phyloP scores from a whole-genome alignment of 2,329 filamentous ascomycete species.

The Fusarium albosuccineum region DNA sequence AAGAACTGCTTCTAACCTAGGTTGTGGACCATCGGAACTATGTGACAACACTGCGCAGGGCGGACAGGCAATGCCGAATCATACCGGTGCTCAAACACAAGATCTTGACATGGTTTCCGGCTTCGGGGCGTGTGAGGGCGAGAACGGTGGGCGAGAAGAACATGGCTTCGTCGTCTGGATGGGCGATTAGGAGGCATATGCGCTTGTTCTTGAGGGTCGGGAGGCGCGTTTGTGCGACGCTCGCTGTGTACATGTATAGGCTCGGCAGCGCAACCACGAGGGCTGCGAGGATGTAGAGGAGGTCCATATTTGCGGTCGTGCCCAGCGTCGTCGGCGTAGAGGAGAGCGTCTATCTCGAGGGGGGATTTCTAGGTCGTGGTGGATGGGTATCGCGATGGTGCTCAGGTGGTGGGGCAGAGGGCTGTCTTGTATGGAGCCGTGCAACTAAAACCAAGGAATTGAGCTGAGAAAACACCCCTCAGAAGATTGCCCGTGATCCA shows the following conservation, averaged over 20 bases:
- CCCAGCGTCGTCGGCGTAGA: neutral
- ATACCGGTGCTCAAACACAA: slow-evolving; percentile 88
- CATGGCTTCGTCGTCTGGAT: slow-evolving; percentile 99
- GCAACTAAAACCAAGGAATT: slow-evolving; percentile 12
- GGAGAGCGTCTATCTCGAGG: slow-evolving; percentile 7
- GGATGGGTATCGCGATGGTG: too few relatives aligned
- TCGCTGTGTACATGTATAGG: slow-evolving; percentile 66
- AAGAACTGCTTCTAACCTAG: slow-evolving; percentile 24
- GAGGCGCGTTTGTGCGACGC: slow-evolving; percentile 64
- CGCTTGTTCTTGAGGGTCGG: slow-evolving; percentile 83
- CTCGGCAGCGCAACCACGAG: slow-evolving; percentile 58
- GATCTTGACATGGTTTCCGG: slow-evolving; percentile 93
- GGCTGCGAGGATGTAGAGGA: slow-evolving; percentile 43
- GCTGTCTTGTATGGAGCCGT: neutral
- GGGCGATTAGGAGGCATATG: slow-evolving; percentile 92
- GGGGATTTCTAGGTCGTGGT: neutral
- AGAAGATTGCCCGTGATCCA: slow-evolving; percentile 4
- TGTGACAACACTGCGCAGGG: slow-evolving; percentile 7
- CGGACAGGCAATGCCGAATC: slow-evolving; percentile 25
- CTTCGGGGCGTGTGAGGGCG: slow-evolving; percentile 81
- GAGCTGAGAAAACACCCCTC: slow-evolving; percentile 1
- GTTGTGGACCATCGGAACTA: too few relatives aligned
- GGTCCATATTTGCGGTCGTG: slow-evolving; percentile 36
- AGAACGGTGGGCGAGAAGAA: slow-evolving; percentile 94
- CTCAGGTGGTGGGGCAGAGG: slow-evolving; percentile 6